phyloP scores from a whole-genome alignment of 495 filamentous ascomycete genomes.

The Penicillium longicatenatum region DNA sequence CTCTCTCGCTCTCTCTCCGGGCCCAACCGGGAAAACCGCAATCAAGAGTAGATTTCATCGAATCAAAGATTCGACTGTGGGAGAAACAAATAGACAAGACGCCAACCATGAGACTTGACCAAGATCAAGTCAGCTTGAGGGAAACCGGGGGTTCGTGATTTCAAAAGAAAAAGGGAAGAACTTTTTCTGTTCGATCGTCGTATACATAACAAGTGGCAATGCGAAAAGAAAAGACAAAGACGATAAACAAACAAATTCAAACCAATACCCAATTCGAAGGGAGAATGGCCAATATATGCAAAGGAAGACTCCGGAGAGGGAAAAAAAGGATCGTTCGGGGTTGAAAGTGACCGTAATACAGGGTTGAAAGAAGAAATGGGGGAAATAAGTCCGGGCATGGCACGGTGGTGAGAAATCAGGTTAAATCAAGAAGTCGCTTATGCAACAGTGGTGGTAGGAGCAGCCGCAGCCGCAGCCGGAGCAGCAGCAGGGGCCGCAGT shows the following conservation, averaged over 20 bases:
- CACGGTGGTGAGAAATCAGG: conserved; percentile 25
- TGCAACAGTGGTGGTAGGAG: conserved; percentile 38
- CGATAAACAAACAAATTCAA: conserved; percentile 7
- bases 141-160: conserved; percentile 30
- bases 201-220: conserved; percentile 43
- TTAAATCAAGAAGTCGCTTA: conserved; percentile 36
- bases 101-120: conserved; percentile 49
- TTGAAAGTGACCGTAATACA: conserved; percentile 40
- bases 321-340: conserved; percentile 23
- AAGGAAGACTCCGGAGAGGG: conserved; percentile 33
- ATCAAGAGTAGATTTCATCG: conserved; percentile 31
- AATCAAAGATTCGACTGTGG: conserved; percentile 32
- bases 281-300: conserved; percentile 44
- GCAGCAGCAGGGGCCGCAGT: conserved; percentile 54
- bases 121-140: conserved; percentile 15
- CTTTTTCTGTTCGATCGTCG: conserved; percentile 46
- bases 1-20: conserved; percentile 27
- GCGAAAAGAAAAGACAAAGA: conserved; percentile 8
- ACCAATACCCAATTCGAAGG: conserved; percentile 7
- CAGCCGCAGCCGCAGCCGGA: conserved; percentile 10
- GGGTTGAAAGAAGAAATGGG: conserved; percentile 30
- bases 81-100: conserved; percentile 44
- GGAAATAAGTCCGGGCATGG: conserved; percentile 15
- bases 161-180: conserved; percentile 27
- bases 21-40: conserved; percentile 32